Conservation (phyloP, 108 stramenopile species). For the Pseudonitzschia pungens region DNA sequence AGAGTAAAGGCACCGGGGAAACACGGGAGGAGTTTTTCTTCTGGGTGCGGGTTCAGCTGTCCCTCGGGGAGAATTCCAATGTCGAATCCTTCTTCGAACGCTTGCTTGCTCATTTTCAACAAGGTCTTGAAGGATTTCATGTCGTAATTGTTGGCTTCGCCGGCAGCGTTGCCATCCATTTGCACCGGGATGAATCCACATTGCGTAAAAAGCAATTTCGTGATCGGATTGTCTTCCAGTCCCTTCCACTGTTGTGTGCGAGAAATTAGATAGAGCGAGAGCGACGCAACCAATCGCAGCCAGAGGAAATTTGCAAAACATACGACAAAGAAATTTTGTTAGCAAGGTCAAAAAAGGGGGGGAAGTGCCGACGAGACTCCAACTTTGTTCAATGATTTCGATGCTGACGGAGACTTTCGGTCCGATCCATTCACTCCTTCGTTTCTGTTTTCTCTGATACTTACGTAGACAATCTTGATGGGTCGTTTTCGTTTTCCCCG, state of each 20-base stretch:
- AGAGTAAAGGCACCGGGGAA: conserved; percentile 75
- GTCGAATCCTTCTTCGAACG: conserved; percentile 81
- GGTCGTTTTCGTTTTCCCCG: conserved; percentile 69
- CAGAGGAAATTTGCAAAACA: no score
- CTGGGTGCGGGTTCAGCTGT: conserved; percentile 81
- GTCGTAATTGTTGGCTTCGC: conserved; percentile 78
- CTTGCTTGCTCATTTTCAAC: conserved; percentile 57
- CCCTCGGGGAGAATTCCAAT: conserved; percentile 84
- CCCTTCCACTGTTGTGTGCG: conserved; percentile 66
- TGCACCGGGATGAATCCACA: conserved; percentile 83
- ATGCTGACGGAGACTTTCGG: no score
- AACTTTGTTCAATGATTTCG: no score
- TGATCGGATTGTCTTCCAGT: conserved; percentile 79
- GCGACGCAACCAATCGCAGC: no score
- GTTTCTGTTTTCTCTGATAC: conserved; percentile 8
- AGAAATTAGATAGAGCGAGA: no score
- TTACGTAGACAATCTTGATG: conserved; percentile 78
- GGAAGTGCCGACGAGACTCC: no score
- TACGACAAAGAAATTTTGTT: no score
- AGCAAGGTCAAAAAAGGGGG: no score
- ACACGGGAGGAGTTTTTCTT: conserved; percentile 62
- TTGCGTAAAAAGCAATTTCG: conserved; percentile 66
- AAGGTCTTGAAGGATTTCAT: conserved; percentile 61
- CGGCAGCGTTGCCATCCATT: conserved; percentile 78
- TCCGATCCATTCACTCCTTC: not conserved